These are phyloP conservation scores for Beauveria caledonica DNA, from an alignment of 2,329 filamentous ascomycete genomes.

Conservation along the genomic window DNA sequence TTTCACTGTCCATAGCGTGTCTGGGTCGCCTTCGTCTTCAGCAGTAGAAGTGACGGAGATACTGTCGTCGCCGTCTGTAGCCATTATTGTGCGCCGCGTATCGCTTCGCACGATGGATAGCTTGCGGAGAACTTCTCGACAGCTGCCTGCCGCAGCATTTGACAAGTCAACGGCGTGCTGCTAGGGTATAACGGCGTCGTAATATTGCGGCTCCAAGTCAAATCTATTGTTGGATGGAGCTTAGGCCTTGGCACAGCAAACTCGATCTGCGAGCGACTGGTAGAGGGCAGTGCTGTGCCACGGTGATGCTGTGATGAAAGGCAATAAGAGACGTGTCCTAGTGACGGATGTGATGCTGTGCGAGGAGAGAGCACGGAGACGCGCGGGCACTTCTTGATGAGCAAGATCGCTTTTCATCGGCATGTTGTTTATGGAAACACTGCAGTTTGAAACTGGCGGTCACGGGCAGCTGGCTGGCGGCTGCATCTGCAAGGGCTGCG, in stretches of 20 bases:
- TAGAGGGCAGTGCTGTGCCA: background rate
- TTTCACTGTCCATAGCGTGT: slow-evolving; percentile 42
- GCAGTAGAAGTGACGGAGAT: slow-evolving; percentile 27
- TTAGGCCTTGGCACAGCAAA: background rate
- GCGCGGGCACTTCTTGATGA: too few species aligned
- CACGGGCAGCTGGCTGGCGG: too few species aligned
- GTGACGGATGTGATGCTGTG: background rate
- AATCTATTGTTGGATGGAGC: too few species aligned
- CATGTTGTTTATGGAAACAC: too few species aligned
- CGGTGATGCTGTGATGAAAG: background rate
- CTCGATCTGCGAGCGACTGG: background rate
- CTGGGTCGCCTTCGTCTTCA: slow-evolving; percentile 25
- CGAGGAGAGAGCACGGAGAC: background rate
- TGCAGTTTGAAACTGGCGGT: too few species aligned
- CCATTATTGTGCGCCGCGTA: background rate
- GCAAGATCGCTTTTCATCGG: too few species aligned
- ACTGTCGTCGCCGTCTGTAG: slow-evolving; percentile 22
- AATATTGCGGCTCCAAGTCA: background rate
- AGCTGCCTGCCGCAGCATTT: background rate
- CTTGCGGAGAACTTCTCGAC: background rate
- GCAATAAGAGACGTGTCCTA: background rate
- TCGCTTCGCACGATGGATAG: background rate
- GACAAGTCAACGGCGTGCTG: background rate
- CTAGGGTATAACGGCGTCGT: background rate
- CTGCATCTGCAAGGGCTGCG: too few species aligned